Evolutionary conservation across 2,329 filamentous ascomycete species (phyloP).

Genomic region (Didymella glomerata): DNA sequence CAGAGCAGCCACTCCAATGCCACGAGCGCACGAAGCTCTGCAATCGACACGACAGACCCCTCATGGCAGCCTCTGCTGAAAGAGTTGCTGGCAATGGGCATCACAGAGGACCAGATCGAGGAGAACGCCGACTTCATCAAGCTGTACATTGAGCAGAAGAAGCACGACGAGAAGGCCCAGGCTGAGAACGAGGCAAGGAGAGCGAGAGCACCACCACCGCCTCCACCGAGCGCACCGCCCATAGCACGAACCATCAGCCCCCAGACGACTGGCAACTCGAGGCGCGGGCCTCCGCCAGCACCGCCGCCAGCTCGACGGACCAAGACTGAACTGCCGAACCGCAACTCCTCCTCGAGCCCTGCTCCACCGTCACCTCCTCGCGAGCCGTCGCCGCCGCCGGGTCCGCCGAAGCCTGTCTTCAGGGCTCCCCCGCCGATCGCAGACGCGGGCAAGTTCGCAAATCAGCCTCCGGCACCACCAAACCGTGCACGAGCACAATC

Average conservation of each 20-base stretch:
- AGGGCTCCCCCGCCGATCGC: conserved; percentile 85
- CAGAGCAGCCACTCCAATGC: conserved; percentile 46
- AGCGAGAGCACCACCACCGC: conserved; percentile 68
- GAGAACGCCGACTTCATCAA: conserved; percentile 75
- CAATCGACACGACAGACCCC: conserved; percentile 69
- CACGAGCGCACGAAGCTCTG: conserved; percentile 52
- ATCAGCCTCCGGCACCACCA: conserved; percentile 58
- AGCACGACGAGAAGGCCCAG: conserved; percentile 59
- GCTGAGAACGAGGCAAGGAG: conserved; percentile 60
- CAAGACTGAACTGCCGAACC: conserved; percentile 52
- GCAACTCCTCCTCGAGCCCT: conserved; percentile 63
- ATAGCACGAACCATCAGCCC: conserved; percentile 61
- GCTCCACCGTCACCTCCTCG: conserved; percentile 69
- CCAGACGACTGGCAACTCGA: conserved; percentile 69
- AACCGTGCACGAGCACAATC: conserved; percentile 61
- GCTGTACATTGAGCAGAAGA: conserved; percentile 70
- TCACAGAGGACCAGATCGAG: conserved; percentile 72
- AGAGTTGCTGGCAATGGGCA: conserved; percentile 70
- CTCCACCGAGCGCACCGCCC: conserved; percentile 60
- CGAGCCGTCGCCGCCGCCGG: conserved; percentile 73
- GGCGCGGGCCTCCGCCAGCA: conserved; percentile 68
- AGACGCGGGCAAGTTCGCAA: conserved; percentile 86
- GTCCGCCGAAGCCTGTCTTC: conserved; percentile 72
- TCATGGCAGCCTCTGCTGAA: conserved; percentile 68
- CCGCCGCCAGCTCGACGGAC: conserved; percentile 62